Percentiles rank a stretch among this genome's conserved stretches.
Evolutionary conservation across 2,329 filamentous ascomycete species (phyloP).

Genomic region (Beauveria rudraprayagi): DNA sequence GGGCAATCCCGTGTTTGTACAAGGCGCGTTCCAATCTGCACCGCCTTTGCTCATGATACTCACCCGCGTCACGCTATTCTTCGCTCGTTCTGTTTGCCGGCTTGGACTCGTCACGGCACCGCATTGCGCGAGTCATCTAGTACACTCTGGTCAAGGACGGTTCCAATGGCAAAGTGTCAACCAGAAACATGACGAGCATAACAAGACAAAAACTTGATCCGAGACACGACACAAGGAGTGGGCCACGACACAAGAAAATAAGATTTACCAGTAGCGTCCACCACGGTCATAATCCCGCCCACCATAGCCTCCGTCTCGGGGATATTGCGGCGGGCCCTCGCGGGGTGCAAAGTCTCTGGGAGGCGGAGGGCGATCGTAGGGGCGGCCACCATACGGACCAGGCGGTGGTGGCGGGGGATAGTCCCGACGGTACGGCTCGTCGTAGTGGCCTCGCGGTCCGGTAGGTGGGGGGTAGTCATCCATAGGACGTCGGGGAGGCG

Average conservation of each 20-base stretch:
- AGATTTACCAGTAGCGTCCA: conserved; percentile 42
- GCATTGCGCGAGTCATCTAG: conserved; percentile 22
- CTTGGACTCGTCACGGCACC: background rate
- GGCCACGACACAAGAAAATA: conserved; percentile 8
- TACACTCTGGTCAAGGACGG: conserved; percentile 27
- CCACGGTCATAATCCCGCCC: conserved; percentile 43
- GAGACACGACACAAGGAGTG: conserved; percentile 1
- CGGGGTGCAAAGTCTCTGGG: conserved; percentile 42
- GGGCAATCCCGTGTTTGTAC: background rate
- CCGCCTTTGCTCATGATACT: background rate
- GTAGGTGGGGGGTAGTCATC: conserved; percentile 65
- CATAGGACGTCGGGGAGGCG: conserved; percentile 67
- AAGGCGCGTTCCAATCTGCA: background rate
- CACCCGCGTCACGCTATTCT: background rate
- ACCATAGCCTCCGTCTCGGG: conserved; percentile 28
- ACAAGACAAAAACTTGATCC: background rate
- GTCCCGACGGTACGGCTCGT: conserved; percentile 69
- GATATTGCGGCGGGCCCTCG: conserved; percentile 32
- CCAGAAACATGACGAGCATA: conserved; percentile 8
- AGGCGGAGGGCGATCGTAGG: conserved; percentile 46
- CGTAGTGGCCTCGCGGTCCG: conserved; percentile 54
- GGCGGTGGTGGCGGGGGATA: conserved; percentile 55
- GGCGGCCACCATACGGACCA: conserved; percentile 52
- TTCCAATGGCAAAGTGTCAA: conserved; percentile 20
- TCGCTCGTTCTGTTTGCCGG: conserved; percentile 6